These are phyloP conservation scores for Trichaptum fuscoviolaceum DNA, from an alignment of 768 basidiomycete species.

Conservation along the genomic window DNA sequence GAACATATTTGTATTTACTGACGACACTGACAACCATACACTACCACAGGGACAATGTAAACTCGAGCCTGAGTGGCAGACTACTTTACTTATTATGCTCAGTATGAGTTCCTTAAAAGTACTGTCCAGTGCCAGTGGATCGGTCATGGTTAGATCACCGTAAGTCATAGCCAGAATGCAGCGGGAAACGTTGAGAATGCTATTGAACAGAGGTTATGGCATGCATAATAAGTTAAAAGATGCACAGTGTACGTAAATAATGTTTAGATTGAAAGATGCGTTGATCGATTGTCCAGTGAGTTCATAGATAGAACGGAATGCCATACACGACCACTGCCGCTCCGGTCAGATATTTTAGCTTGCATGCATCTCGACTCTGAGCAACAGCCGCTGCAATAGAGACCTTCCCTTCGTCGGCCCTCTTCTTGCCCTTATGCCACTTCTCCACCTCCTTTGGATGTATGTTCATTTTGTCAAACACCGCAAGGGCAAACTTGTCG, in stretches of 20 bases:
- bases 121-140: too few relatives aligned
- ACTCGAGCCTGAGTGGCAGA: too few relatives aligned
- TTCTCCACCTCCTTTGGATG: constrained; percentile 22
- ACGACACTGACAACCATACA: too few relatives aligned
- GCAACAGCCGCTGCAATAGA: constrained; percentile 77
- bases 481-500: constrained; percentile 83
- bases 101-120: too few relatives aligned
- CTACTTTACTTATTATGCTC: too few relatives aligned
- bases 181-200: too few relatives aligned
- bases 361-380: constrained; percentile 72
- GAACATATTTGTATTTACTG: neutral
- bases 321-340: constrained; percentile 95
- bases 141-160: too few relatives aligned
- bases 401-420: constrained; percentile 19
- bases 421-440: constrained; percentile 16
- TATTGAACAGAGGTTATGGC: too few relatives aligned
- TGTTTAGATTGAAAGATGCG: neutral
- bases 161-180: too few relatives aligned
- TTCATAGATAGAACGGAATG: constrained; percentile 80
- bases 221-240: neutral
- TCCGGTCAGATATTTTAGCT: constrained; percentile 89
- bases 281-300: neutral
- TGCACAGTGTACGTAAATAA: neutral
- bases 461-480: constrained; percentile 69
- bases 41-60: too few relatives aligned